Base-by-base conservation (phyloP, 228 moss, liverwort and hornwort genomes). In the Sphagnum magellanicum region DNA sequence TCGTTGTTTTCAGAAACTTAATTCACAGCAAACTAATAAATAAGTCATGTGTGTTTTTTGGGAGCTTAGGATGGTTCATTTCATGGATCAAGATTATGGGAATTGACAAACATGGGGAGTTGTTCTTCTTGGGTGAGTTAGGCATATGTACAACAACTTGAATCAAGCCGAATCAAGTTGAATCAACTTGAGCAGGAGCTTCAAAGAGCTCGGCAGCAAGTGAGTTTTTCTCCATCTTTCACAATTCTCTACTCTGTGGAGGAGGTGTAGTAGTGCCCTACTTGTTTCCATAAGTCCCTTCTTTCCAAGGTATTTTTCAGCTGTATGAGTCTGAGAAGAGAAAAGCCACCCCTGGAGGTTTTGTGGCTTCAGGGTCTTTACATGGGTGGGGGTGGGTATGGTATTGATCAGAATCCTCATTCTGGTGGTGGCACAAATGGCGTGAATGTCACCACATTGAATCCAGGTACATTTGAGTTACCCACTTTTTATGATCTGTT, bases 361-460 rank as follows among this genome's bases (percentile, higher is more conserved):
- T 75, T 16, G 32, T 68, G 6, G 14, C 80, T 55, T 83, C 94
- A 98, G 98, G 98, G 98, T 58, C 75, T 98, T 12, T 55, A 55
- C 12, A 8, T 55, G 12, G 55, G 55, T 55, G 55, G 55, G 12
- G 55, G 14, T 77, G 81, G 47, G 12, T 55, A 55, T 12, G 12
- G 55, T 55, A 55, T 8, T 55, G 85, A 86, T 48, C 81, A 81
- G 59, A 81, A 77, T 48, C 77, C 74, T 58, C 79, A 76, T 49
- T 68, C 68, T 5, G 76, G 63, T 52, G 78, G 74, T 48, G 79
- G 76, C 72, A 86, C 97, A 93, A 77, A 81, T 63, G 85, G 85
- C 16, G 67, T 82, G 16, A 68, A 71, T 61, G 85, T 81, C 50
- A 70, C 77, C 7, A 72, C 89, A 64, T 83, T 88, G 51, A 86